Conservation (phyloP, 208 protist species). For the Novymonas esmeraldas region DNA sequence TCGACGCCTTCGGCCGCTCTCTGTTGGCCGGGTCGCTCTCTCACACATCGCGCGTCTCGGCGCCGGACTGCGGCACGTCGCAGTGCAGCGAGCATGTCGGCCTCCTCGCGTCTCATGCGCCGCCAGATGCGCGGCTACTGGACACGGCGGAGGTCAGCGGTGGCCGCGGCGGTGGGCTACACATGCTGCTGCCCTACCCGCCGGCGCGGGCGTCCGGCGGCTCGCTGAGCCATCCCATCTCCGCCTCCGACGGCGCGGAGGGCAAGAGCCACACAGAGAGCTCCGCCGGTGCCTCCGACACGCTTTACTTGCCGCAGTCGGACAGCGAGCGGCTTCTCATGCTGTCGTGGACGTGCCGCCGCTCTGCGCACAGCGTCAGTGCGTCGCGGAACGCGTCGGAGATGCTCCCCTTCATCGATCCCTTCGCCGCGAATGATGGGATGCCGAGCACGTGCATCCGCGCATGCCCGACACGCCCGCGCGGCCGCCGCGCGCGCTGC, state of each 20-base stretch:
- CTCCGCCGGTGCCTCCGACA: background rate
- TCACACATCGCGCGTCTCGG: background rate
- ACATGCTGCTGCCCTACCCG: background rate
- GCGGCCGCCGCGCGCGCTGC: background rate
- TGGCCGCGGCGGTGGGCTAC: background rate
- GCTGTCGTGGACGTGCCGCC: background rate
- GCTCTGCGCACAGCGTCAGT: slow-evolving; percentile 1
- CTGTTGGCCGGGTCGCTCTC: background rate
- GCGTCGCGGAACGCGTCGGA: background rate
- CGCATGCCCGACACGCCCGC: background rate
- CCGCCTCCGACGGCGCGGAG: background rate
- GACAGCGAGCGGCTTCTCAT: background rate
- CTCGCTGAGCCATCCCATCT: background rate
- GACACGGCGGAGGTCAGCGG: background rate
- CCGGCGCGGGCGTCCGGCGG: background rate
- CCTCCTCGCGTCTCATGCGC: background rate
- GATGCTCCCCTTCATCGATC: background rate
- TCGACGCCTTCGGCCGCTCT: background rate
- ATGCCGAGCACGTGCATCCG: background rate
- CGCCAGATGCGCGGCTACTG: background rate
- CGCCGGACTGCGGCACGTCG: background rate
- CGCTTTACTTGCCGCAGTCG: background rate
- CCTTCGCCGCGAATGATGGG: background rate
- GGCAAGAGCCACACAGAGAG: background rate
- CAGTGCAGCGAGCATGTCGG: background rate